These are phyloP conservation scores for Cadophora sp. DNA, from an alignment of 2,329 filamentous ascomycete genomes.

Conservation along the genomic window DNA sequence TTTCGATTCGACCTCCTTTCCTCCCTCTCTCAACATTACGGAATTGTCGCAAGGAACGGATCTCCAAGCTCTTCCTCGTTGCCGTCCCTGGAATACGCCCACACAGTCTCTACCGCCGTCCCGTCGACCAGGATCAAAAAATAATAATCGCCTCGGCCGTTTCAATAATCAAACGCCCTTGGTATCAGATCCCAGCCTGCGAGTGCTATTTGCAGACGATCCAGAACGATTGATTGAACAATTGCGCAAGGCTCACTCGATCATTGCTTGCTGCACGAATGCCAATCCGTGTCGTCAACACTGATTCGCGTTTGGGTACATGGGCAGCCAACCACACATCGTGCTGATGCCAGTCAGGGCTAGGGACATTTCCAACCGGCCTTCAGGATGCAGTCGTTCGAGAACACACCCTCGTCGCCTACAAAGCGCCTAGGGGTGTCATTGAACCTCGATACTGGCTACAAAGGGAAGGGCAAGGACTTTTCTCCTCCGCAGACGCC, in stretches of 20 bases:
- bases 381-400: slow-evolving; percentile 40
- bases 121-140: slow-evolving; percentile 22
- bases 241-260: slow-evolving; percentile 21
- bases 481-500: slow-evolving; percentile 41
- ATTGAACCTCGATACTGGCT: slow-evolving; percentile 41
- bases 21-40: background rate
- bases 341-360: slow-evolving; percentile 29
- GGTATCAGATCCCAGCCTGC: slow-evolving; percentile 28
- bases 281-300: slow-evolving; percentile 17
- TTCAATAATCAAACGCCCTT: slow-evolving; percentile 33
- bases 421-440: slow-evolving; percentile 41
- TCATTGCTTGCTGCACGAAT: slow-evolving; percentile 25
- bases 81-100: slow-evolving; percentile 12
- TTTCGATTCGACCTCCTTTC: background rate
- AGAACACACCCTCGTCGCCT: slow-evolving; percentile 36
- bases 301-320: slow-evolving; percentile 25
- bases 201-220: slow-evolving; percentile 16
- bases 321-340: slow-evolving; percentile 25
- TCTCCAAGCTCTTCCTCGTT: slow-evolving; percentile 22
- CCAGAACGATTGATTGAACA: slow-evolving; percentile 8
- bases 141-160: slow-evolving; percentile 28
- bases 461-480: slow-evolving; percentile 38
- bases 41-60: slow-evolving; percentile 2
- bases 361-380: slow-evolving; percentile 10
- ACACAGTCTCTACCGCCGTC: slow-evolving; percentile 26